Percentiles rank a stretch among this genome's conserved stretches.
Evolutionary conservation across 176 grass and related monocot genomes (phyloP).

Genomic region (barley (Hordeum vulgare)): MorexV3_pseudomolecules_assembly NC_058518.1:21629985-21630484

Average conservation of each 20-base stretch:
- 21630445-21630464: too few relatives aligned
- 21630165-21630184: background rate
- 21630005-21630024: background rate
- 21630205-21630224: background rate
- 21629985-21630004: background rate
- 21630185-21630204: background rate
- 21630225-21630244: background rate
- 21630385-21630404: too few relatives aligned
- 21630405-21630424: too few relatives aligned
- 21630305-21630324: background rate
- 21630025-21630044: background rate
- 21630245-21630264: background rate
- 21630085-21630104: background rate
- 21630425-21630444: too few relatives aligned
- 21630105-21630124: background rate
- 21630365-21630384: too few relatives aligned
- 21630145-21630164: background rate
- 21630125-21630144: background rate
- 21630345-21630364: too few relatives aligned
- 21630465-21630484: too few relatives aligned
- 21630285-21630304: background rate
- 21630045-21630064: background rate
- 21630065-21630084: background rate
- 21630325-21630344: too few relatives aligned
- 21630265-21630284: background rate